Conservation (phyloP, 2,329 filamentous ascomycete genomes). For the Proliferodiscus dingleyae region DNA sequence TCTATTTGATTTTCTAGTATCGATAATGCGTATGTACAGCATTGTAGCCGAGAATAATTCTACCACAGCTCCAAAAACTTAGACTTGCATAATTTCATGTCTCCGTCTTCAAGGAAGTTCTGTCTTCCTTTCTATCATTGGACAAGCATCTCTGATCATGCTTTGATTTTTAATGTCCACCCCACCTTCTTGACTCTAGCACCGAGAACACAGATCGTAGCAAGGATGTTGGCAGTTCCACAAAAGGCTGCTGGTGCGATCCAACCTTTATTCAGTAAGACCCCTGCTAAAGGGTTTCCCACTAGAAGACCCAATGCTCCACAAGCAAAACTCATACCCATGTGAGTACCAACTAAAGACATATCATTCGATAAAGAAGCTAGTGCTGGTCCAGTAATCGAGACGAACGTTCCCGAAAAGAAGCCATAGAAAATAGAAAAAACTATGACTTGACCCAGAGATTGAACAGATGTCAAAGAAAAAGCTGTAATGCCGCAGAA, state of each 20-base stretch:
- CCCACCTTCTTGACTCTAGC: slow-evolving; percentile 16
- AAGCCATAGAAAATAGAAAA: slow-evolving; percentile 67
- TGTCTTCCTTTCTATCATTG: not conserved
- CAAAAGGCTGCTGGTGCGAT: slow-evolving; percentile 47
- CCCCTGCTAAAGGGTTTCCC: slow-evolving; percentile 29
- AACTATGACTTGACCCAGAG: slow-evolving; percentile 49
- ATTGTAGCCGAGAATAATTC: too few relatives aligned
- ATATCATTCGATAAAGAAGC: slow-evolving; percentile 17
- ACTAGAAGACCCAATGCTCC: slow-evolving; percentile 30
- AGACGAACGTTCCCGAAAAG: slow-evolving; percentile 58
- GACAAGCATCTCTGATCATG: not conserved
- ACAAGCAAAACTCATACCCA: slow-evolving; percentile 47
- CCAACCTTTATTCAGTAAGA: slow-evolving; percentile 49
- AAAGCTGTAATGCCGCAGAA: slow-evolving; percentile 48
- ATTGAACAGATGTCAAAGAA: slow-evolving; percentile 43
- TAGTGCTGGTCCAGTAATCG: slow-evolving; percentile 12
- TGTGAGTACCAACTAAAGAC: slow-evolving; percentile 53
- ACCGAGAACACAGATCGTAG: slow-evolving; percentile 34
- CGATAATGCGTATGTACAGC: too few relatives aligned
- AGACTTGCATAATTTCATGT: too few relatives aligned
- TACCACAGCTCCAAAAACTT: too few relatives aligned
- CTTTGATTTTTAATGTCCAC: slow-evolving; percentile 8
- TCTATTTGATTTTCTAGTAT: too few relatives aligned
- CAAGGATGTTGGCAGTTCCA: slow-evolving; percentile 45
- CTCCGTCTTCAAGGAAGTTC: not conserved